Evolutionary conservation across 495 filamentous ascomycete species (phyloP), one percentile per base, ranked within the genome.

Genomic region (Thermothielavioides terrestris): DNA sequence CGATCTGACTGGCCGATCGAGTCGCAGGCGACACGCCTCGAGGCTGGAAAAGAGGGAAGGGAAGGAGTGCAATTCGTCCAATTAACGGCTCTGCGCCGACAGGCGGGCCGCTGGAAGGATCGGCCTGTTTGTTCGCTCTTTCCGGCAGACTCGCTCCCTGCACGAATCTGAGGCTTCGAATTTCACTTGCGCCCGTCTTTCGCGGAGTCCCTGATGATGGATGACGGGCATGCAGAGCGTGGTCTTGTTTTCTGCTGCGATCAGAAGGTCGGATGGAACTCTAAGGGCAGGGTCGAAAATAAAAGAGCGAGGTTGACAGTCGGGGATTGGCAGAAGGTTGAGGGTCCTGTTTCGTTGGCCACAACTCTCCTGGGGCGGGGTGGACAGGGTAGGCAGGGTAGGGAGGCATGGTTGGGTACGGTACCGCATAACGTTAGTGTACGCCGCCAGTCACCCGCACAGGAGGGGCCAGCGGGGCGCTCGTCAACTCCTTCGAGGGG

Each of bases 51-150:
- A 52, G 49, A 44, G 48, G 40, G 48, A 42, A 46, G 30, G 42
- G 50, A 21, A 37, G 21, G 30, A 52, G 50, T 57, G 46, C 57
- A 64, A 67, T 67, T 65, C 62, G 62, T 58, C 59, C 56, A 56
- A 52, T 61, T 60, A n/a, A n/a, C n/a, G n/a, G n/a, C n/a, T 58
- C 54, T 55, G 51, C 17, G 35, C 38, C 31, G 39, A 37, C 32
- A 46, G 43, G 43, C 40, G 43, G 50, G 46, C 30, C 31, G 48
- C 42, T 53, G 52, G 45, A 28, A 42, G 30, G 49, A 51, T 41
- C 43, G 38, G 31, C 42, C 30, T 32, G 31, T 14, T 41, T 34
- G 34, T n/a, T 10, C 23, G 17, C 23, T 37, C 26, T 15, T 26
- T 34, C 28, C 41, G 34, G 41, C 47, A 45, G 35, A 46, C 17